Conservation (phyloP, 208 protist species). For the Crithidia acanthocephali region DNA sequence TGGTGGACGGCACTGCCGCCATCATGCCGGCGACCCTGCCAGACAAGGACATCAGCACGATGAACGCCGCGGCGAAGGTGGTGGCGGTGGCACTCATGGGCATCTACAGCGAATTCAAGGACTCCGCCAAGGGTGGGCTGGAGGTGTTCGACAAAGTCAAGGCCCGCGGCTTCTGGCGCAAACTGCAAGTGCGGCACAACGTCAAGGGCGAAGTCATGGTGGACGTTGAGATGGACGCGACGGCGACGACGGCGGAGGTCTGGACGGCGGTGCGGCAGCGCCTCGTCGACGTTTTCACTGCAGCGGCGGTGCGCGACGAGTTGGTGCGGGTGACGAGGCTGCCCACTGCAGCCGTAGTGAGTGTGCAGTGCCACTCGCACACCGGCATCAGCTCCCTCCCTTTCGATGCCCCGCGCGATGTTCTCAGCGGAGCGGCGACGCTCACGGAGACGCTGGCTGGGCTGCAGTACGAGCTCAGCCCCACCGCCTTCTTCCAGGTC, state of each 20-base stretch:
- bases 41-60: slow-evolving; percentile 56
- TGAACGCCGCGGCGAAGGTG: slow-evolving; percentile 61
- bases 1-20: slow-evolving; percentile 72
- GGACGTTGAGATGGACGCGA: slow-evolving; percentile 69
- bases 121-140: slow-evolving; percentile 39
- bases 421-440: slow-evolving; percentile 63
- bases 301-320: slow-evolving; percentile 22
- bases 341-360: slow-evolving; percentile 53
- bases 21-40: slow-evolving; percentile 62
- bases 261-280: slow-evolving; percentile 42
- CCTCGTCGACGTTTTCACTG: slow-evolving; percentile 42
- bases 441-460: slow-evolving; percentile 81
- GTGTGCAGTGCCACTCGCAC: slow-evolving; percentile 80
- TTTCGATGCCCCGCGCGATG: slow-evolving; percentile 57
- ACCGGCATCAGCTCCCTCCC: slow-evolving; percentile 68
- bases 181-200: slow-evolving; percentile 90
- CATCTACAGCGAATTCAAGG: slow-evolving; percentile 39
- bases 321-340: slow-evolving; percentile 33
- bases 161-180: slow-evolving; percentile 90
- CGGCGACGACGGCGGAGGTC: slow-evolving; percentile 36
- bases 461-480: slow-evolving; percentile 90
- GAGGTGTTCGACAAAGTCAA: slow-evolving; percentile 80
- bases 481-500: slow-evolving; percentile 96
- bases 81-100: slow-evolving; percentile 59
- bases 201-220: slow-evolving; percentile 86